Evolutionary conservation across 148 eudicot genomes (phyloP).

Genomic region (Heliamphora exappendiculata): DNA sequence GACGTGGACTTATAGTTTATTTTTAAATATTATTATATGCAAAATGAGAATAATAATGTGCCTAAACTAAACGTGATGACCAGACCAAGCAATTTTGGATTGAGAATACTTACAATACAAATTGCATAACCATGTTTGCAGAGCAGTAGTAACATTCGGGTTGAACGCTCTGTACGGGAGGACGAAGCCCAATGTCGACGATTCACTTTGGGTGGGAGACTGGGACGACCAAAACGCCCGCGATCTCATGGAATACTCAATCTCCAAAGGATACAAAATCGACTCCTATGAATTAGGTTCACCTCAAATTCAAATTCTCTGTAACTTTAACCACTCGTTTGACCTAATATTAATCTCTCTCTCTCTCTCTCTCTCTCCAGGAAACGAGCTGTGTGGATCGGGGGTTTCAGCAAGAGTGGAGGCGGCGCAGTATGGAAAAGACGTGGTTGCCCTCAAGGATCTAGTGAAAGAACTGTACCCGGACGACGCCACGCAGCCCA

Average conservation of each 20-base stretch:
- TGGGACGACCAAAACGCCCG: constrained; percentile 42
- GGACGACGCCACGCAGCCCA: constrained; percentile 20
- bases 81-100: no score
- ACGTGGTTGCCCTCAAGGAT: constrained; percentile 24
- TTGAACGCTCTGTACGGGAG: constrained; percentile 46
- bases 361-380: no score
- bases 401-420: constrained; percentile 36
- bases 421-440: constrained; percentile 44
- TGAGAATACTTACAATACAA: no score
- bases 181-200: constrained; percentile 9
- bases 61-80: no score
- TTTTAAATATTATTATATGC: no score
- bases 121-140: constrained; percentile 9
- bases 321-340: no score
- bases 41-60: no score
- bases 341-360: no score
- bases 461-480: constrained; percentile 34
- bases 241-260: constrained; percentile 42
- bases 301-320: no score
- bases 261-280: constrained; percentile 47
- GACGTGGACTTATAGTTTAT: no score
- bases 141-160: constrained; percentile 43
- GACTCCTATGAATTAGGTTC: constrained; percentile 53
- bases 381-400: constrained; percentile 54
- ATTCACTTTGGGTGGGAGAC: constrained; percentile 31